Evolutionary conservation across 208 protist genomes (phyloP), one percentile per base, ranked within the genome.

Genomic region (Acanthamoeba lugdunensis): DNA sequence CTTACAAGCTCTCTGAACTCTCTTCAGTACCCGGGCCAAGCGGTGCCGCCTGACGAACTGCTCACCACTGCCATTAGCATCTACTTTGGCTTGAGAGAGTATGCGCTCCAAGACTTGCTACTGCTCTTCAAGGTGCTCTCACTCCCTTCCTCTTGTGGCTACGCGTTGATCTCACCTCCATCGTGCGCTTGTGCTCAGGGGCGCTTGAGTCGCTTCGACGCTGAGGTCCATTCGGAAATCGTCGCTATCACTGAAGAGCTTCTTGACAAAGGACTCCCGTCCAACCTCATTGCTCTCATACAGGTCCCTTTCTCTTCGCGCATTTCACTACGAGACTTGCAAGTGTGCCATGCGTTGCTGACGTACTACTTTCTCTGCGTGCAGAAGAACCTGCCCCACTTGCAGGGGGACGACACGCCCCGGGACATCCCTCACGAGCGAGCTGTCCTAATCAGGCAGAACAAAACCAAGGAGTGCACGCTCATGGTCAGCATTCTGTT

Each of bases 221-320:
- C 45, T 54, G 75, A 82, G 23, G 79, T 88, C n/a, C n/a, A 65
- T 30, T 65, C 79, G 79, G 79, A 88, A 45, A n/a, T 65, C 21
- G 50, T 65, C 16, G 52, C 79, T 0, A 41, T 61, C 28, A 65
- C 50, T 41, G 54, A 33, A 33, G 45, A 88, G 16, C 79, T 88
- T n/a, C 14, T 88, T 3, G 79, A 65, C 25, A 58, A 63, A 11
- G 79, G 54, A 6, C 50, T 88, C 23, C 50, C 79, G 23, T 58
- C 50, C n/a, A 88, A 58, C 33, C 79, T 88, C 11, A 88, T 88
- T 13, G 45, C 50, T 9, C 79, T 88, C 13, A 65, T 88, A 33
- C 37, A 85, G 77, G 77, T 67, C 7, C 23, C 61, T 9, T 13
- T 11, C 45, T 48, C 8, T 48, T 48, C 37, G 18, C 13, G 2